Evolutionary conservation across 345 rosid genomes (phyloP).

Genomic region (Eucalyptus urophylla): DNA sequence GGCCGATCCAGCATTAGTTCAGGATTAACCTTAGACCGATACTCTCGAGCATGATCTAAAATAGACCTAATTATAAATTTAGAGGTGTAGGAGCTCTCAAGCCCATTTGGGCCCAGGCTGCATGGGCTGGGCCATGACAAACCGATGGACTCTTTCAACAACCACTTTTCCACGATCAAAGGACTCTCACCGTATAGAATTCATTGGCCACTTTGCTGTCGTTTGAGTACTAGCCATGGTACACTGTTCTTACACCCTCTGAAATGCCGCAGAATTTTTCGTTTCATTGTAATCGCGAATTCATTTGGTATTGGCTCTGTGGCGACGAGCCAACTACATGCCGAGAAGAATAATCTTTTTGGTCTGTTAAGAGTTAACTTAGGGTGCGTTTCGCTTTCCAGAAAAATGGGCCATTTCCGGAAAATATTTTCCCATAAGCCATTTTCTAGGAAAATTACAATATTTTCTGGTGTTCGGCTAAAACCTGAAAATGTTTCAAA

Average conservation of each 20-base stretch:
- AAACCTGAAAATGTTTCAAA: no score
- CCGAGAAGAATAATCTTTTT: not conserved
- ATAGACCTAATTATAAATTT: not conserved
- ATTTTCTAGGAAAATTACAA: no score
- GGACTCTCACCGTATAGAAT: not conserved
- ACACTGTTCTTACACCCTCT: not conserved
- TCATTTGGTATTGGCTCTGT: not conserved
- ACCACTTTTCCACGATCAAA: not conserved
- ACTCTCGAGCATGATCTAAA: not conserved
- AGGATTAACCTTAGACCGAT: no score
- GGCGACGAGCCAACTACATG: not conserved
- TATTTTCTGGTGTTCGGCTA: no score
- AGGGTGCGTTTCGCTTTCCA: no score
- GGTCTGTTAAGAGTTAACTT: not conserved
- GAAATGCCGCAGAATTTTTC: not conserved
- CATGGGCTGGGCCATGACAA: not conserved
- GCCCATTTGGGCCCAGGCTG: not conserved
- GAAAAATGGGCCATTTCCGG: no score
- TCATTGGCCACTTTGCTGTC: not conserved
- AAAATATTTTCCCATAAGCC: no score
- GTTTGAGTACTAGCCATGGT: not conserved
- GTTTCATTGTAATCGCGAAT: not conserved
- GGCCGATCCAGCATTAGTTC: no score
- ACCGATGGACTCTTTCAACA: not conserved
- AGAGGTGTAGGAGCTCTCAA: fast-evolving